Evolutionary conservation across 306 rosid genomes (phyloP).

Genomic region (Dicorynia guianensis): DNA sequence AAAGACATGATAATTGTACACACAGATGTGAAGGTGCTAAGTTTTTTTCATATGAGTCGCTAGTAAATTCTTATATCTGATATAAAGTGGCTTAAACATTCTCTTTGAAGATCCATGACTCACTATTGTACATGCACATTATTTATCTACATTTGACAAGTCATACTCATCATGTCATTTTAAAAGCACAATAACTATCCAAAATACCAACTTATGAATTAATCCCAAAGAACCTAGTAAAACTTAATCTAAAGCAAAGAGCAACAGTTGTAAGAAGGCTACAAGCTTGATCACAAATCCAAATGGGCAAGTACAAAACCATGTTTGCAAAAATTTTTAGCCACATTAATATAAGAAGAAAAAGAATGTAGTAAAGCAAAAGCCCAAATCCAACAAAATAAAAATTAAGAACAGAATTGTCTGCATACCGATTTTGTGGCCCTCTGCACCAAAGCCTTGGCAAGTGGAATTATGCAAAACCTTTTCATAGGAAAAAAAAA

Average conservation of each 20-base stretch:
- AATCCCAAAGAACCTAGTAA: conserved; percentile 1
- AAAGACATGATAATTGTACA: not conserved
- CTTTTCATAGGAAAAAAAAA: conserved; percentile 42
- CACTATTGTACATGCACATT: not conserved
- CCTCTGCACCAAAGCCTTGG: conserved; percentile 59
- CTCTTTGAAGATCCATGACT: conserved; percentile 1
- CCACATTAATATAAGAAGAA: not conserved
- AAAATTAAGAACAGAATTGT: conserved; percentile 26
- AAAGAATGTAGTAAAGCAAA: not conserved
- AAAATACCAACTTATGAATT: not conserved
- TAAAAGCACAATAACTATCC: not conserved
- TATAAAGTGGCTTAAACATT: not conserved
- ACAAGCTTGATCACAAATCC: conserved; percentile 10
- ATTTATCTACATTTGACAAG: conserved; percentile 11
- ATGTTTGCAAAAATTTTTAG: conserved; percentile 5
- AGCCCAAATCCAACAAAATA: conserved; percentile 2
- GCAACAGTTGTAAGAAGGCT: conserved; percentile 2
- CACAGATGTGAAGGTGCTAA: not conserved
- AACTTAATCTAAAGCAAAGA: conserved; percentile 19
- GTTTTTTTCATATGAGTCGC: not conserved
- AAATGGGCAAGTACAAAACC: conserved; percentile 24
- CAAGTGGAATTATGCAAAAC: conserved; percentile 87
- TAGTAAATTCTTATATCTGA: not conserved
- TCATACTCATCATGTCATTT: not conserved
- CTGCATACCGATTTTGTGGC: conserved; percentile 75